phyloP scores from a whole-genome alignment of 176 grass and related monocot species.

The Pharus latifolius region DNA sequence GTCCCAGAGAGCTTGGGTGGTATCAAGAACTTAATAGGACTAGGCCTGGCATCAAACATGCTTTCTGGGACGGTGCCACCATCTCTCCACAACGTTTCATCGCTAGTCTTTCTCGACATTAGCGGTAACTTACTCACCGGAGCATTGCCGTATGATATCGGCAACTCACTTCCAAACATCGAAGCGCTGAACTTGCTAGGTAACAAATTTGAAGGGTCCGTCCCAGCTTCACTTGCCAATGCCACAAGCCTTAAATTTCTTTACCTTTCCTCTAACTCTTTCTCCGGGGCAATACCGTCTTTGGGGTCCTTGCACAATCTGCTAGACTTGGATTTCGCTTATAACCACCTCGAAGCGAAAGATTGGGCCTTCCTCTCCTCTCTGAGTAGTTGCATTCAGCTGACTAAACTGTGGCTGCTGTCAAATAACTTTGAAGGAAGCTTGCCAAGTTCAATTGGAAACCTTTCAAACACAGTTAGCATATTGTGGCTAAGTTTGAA shows the following conservation, averaged over 20 bases:
- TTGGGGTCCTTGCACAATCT: constrained; percentile 27
- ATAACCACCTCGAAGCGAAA: constrained; percentile 33
- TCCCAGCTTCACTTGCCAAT: constrained; percentile 32
- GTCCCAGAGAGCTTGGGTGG: constrained; percentile 40
- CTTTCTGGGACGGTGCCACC: constrained; percentile 26
- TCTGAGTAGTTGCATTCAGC: constrained; percentile 12
- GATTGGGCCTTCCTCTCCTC: constrained; percentile 36
- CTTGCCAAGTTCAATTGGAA: constrained; percentile 19
- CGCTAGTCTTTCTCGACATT: constrained; percentile 1
- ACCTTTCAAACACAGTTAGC: constrained; percentile 24
- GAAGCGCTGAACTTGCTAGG: neutral
- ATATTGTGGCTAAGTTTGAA: constrained; percentile 13
- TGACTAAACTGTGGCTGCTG: neutral
- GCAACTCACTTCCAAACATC: constrained; percentile 14
- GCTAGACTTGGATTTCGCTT: neutral
- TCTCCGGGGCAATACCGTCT: constrained; percentile 17
- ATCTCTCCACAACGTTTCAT: constrained; percentile 24
- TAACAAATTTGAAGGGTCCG: constrained; percentile 22
- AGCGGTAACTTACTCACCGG: constrained; percentile 5
- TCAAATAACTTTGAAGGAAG: constrained; percentile 29
- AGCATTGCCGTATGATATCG: neutral
- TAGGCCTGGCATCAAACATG: neutral
- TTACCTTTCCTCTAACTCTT: neutral
- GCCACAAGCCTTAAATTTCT: neutral
- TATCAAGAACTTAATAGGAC: neutral